Percentiles rank a stretch among this genome's conserved stretches.
Evolutionary conservation across 352 stramenopile species (phyloP).

Genomic region (Phytophthora crassamura): DNA sequence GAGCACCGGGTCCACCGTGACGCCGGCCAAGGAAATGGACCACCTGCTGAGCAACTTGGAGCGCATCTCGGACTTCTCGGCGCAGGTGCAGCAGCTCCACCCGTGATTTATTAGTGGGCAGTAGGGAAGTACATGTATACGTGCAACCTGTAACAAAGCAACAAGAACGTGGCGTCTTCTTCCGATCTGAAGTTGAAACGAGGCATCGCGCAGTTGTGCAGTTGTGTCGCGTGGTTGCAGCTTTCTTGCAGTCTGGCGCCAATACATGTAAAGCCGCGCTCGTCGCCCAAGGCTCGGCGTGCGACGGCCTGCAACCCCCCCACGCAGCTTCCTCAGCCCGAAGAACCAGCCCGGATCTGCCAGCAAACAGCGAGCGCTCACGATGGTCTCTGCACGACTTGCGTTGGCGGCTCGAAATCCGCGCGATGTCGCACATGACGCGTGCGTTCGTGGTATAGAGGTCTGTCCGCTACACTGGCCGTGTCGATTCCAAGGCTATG

Average conservation of each 20-base stretch:
- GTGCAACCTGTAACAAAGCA: conserved; percentile 9
- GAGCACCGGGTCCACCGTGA: conserved; percentile 18
- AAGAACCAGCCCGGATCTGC: conserved; percentile 17
- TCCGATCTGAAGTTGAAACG: conserved; percentile 1
- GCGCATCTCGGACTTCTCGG: conserved; percentile 71
- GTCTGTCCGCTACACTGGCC: no score
- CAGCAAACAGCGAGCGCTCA: neutral
- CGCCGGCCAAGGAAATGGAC: conserved; percentile 65
- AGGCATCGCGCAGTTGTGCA: conserved; percentile 7
- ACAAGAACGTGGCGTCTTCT: conserved; percentile 1
- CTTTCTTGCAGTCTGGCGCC: neutral
- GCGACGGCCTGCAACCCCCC: neutral
- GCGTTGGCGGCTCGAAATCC: neutral
- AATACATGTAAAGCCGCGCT: neutral
- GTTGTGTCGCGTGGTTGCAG: conserved; percentile 22
- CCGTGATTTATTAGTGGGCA: conserved; percentile 31
- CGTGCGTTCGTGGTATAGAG: conserved; percentile 16
- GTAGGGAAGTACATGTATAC: conserved; percentile 11
- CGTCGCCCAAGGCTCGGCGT: conserved; percentile 17
- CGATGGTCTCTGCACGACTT: conserved; percentile 12
- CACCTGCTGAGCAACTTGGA: conserved; percentile 74
- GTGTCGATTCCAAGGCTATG: no score
- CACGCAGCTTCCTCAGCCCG: conserved; percentile 17
- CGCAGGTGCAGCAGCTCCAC: conserved; percentile 39
- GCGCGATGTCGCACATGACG: conserved; percentile 17